Percentiles rank a stretch among this genome's conserved stretches.
Evolutionary conservation across 2,329 filamentous ascomycete genomes (phyloP).

Genomic region (Hyphodiscus sp.): DNA sequence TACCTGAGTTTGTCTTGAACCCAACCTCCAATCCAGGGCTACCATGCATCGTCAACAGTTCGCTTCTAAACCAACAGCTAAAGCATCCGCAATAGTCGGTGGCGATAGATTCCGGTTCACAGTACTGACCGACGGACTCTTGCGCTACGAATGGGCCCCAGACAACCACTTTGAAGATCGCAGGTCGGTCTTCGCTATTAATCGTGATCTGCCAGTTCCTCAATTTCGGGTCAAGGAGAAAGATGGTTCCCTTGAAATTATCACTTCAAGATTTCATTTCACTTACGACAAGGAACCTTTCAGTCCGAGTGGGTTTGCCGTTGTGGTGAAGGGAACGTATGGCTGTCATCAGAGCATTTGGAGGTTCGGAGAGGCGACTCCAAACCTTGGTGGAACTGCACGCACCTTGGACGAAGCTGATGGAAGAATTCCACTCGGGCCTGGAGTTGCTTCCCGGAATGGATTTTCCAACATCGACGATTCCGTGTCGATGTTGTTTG

Average conservation of each 20-base stretch:
- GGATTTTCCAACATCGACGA: constrained; percentile 51
- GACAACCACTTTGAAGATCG: constrained; percentile 57
- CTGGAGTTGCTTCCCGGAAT: constrained; percentile 43
- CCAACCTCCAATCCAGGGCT: background rate
- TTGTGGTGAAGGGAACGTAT: constrained; percentile 11
- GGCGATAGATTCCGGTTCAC: constrained; percentile 50
- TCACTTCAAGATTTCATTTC: constrained; percentile 48
- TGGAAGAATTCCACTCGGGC: constrained; percentile 42
- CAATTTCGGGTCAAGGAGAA: constrained; percentile 42
- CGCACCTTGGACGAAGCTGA: constrained; percentile 49
- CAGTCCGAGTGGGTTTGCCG: constrained; percentile 40
- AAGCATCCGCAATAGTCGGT: constrained; percentile 38
- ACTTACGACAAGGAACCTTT: constrained; percentile 53
- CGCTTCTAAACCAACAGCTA: constrained; percentile 37
- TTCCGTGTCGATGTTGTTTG: constrained; percentile 49
- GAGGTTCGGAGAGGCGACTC: constrained; percentile 43
- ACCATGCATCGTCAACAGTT: constrained; percentile 18
- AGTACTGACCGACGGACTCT: constrained; percentile 46
- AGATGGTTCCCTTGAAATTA: constrained; percentile 45
- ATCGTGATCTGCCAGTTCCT: constrained; percentile 42
- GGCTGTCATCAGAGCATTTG: constrained; percentile 38
- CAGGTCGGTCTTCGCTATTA: constrained; percentile 54
- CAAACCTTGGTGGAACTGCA: constrained; percentile 40
- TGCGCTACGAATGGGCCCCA: constrained; percentile 56
- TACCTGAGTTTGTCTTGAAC: background rate